These are phyloP conservation scores for Trypanosoma platydactyli DNA, from an alignment of 208 protist genomes.

Conservation along the genomic window DNA sequence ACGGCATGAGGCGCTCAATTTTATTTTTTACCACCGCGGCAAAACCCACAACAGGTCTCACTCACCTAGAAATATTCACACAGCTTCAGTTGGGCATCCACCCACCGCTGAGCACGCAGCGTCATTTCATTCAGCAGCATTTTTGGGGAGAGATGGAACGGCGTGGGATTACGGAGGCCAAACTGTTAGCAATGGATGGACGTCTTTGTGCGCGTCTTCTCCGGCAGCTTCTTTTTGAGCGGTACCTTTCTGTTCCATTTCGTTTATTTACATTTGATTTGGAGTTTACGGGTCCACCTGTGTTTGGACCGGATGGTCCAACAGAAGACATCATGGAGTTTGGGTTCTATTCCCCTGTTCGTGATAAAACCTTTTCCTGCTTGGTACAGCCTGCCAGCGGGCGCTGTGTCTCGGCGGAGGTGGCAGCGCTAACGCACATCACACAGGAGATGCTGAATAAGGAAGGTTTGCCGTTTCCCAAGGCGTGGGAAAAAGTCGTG, in stretches of 20 bases:
- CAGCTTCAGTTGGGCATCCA: constrained; percentile 86
- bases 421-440: constrained; percentile 74
- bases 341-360: constrained; percentile 75
- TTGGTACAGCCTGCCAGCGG: constrained; percentile 66
- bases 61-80: constrained; percentile 73
- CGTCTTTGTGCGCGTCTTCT: constrained; percentile 64
- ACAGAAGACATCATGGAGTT: constrained; percentile 90
- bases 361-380: constrained; percentile 71
- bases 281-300: constrained; percentile 86
- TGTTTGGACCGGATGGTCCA: constrained; percentile 81
- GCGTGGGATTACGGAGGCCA: constrained; percentile 73
- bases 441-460: constrained; percentile 68
- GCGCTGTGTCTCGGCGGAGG: constrained; percentile 54
- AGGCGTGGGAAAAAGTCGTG: constrained; percentile 77
- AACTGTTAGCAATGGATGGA: constrained; percentile 82
- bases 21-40: neutral
- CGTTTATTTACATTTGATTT: constrained; percentile 88
- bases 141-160: constrained; percentile 63
- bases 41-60: constrained; percentile 33
- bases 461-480: constrained; percentile 70
- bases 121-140: constrained; percentile 81
- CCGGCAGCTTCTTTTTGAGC: constrained; percentile 68
- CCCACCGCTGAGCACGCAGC: constrained; percentile 61
- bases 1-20: constrained; percentile 22
- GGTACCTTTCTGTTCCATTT: constrained; percentile 88